Conservation (phyloP, 441 rosid genomes). For the Metrosideros polymorpha region DNA sequence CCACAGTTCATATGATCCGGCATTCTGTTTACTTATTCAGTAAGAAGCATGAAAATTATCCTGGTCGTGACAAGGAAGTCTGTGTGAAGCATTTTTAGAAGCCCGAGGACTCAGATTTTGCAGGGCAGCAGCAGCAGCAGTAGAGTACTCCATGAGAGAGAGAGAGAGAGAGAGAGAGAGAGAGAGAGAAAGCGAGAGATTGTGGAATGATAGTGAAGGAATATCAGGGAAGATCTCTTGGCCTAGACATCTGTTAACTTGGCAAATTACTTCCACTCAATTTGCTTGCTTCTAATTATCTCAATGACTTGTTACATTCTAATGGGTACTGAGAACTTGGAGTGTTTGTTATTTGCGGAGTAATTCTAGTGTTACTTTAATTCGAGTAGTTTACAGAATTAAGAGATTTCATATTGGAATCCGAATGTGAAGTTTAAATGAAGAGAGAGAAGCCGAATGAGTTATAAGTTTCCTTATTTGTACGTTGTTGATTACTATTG, state of each 20-base stretch:
- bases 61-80: not conserved
- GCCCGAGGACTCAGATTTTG: not conserved
- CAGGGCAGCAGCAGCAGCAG: not conserved
- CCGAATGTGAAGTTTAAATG: not conserved
- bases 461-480: not conserved
- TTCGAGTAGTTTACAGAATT: not conserved
- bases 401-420: not conserved
- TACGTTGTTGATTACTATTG: not conserved
- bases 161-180: not conserved
- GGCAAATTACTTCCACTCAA: not conserved
- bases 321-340: not conserved
- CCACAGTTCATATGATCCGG: not conserved
- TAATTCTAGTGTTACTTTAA: not conserved
- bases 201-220: not conserved
- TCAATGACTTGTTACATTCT: not conserved
- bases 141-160: not conserved
- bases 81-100: not conserved
- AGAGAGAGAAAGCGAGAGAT: not conserved
- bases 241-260: not conserved
- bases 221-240: not conserved
- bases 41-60: not conserved
- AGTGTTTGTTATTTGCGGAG: not conserved
- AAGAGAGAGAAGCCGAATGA: not conserved
- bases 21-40: not conserved
- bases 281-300: not conserved